Conservation (phyloP, 2,329 filamentous ascomycete species). For the Diaporthe aspalathi region DNA sequence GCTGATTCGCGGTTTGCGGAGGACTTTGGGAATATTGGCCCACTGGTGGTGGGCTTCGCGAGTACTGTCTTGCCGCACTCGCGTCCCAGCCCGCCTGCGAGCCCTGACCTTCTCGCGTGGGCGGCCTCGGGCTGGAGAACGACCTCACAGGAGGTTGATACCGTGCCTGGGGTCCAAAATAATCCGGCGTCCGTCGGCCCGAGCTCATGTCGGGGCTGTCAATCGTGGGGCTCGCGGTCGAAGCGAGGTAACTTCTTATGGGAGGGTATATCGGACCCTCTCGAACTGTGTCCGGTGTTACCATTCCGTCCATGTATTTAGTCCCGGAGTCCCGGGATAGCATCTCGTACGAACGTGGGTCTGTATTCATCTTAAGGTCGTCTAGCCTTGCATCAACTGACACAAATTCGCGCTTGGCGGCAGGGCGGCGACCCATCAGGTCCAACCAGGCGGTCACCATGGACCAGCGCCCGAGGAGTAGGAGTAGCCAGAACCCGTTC, state of each 20-base stretch:
- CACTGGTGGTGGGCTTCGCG: conserved; percentile 31
- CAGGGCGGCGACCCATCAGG: conserved; percentile 63
- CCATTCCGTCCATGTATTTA: conserved; percentile 55
- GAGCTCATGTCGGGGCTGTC: conserved; percentile 39
- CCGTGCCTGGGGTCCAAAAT: conserved; percentile 64
- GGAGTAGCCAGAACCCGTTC: conserved; percentile 85
- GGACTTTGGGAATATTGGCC: conserved; percentile 33
- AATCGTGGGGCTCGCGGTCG: conserved; percentile 36
- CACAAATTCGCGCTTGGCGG: conserved; percentile 82
- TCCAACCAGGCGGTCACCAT: conserved; percentile 89
- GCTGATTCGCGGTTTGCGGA: conserved; percentile 42
- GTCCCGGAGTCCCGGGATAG: conserved; percentile 69
- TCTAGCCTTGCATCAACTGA: conserved; percentile 79
- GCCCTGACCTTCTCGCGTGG: conserved; percentile 44
- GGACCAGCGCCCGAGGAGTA: conserved; percentile 84
- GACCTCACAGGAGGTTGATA: conserved; percentile 67
- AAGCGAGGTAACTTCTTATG: conserved; percentile 40
- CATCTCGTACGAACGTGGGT: conserved; percentile 83
- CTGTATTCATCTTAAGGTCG: conserved; percentile 64
- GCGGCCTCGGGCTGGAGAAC: conserved; percentile 66
- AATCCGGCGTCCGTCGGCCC: conserved; percentile 64
- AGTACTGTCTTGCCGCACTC: conserved; percentile 48
- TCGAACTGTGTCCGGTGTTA: conserved; percentile 59
- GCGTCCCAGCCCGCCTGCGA: conserved; percentile 57
- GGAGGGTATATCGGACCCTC: conserved; percentile 41